A percentile compares a stretch with the other conserved stretches of the same genome.
These are phyloP conservation scores for Gigaspora rosea DNA, from an alignment of 192 early-diverging fungal genomes.

Conservation along the genomic window DNA sequence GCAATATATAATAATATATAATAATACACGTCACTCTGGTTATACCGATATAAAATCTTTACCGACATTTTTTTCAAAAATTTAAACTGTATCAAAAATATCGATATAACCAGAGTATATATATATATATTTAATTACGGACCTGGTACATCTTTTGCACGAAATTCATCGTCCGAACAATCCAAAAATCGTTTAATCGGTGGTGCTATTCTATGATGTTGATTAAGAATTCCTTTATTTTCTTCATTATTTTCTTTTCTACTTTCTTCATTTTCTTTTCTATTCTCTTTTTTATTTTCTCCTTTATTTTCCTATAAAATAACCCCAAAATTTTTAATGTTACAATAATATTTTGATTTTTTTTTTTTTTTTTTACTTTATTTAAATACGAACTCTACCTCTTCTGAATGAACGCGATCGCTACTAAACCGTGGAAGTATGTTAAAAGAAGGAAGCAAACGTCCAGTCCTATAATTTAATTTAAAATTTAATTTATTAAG, in stretches of 20 bases:
- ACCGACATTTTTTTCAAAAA: too few species aligned
- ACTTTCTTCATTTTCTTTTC: too few species aligned
- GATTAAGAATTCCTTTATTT: background rate
- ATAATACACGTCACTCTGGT: too few species aligned
- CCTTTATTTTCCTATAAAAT: too few species aligned
- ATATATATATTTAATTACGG: too few species aligned
- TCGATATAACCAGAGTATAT: too few species aligned
- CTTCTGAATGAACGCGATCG: background rate
- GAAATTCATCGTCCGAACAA: conserved; percentile 28
- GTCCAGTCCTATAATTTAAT: background rate
- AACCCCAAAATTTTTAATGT: background rate
- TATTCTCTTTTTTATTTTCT: too few species aligned
- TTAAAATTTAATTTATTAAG: too few species aligned
- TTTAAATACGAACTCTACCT: background rate
- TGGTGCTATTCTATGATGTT: conserved; percentile 3
- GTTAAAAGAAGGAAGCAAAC: conserved; percentile 22
- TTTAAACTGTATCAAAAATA: too few species aligned
- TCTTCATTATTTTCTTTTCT: background rate
- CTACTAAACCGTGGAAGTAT: conserved; percentile 10
- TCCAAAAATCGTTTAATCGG: conserved; percentile 25
- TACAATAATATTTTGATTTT: too few species aligned
- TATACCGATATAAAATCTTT: too few species aligned
- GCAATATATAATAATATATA: background rate
- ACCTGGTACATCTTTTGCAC: conserved; percentile 26
- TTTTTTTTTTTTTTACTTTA: too few species aligned